Evolutionary conservation across 129 eudicot genomes (phyloP).

Genomic region (Artemisia tridentata): DNA sequence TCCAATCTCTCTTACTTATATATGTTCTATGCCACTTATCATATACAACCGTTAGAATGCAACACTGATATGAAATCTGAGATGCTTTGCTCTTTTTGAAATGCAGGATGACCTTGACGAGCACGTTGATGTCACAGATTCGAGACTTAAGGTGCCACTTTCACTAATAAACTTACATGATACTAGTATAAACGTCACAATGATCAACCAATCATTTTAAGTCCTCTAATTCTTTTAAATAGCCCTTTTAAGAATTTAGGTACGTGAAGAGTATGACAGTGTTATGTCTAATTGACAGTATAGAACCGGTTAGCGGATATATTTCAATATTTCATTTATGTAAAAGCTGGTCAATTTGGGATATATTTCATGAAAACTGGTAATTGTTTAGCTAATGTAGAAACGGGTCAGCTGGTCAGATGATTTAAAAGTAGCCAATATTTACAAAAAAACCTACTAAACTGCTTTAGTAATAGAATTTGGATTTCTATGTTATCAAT

Average conservation of each 20-base stretch:
- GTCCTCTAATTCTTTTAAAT: background rate
- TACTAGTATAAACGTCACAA: background rate
- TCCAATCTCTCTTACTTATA: background rate
- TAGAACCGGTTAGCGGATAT: too few relatives aligned
- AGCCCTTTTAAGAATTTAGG: background rate
- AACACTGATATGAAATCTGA: slow-evolving; percentile 7
- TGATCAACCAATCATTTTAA: background rate
- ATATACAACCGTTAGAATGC: slow-evolving; percentile 3
- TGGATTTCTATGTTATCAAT: background rate
- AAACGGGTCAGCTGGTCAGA: background rate
- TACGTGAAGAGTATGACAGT: background rate
- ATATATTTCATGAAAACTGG: background rate
- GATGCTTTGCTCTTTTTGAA: slow-evolving; percentile 23
- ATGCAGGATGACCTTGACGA: slow-evolving; percentile 84
- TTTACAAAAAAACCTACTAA: background rate
- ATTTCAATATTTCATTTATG: background rate
- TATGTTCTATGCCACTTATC: slow-evolving; percentile 7
- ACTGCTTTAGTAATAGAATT: background rate
- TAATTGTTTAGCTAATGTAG: background rate
- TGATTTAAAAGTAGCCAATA: background rate
- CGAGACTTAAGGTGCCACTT: slow-evolving; percentile 69
- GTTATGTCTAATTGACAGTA: too few relatives aligned
- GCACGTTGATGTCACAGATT: slow-evolving; percentile 77
- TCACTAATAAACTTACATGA: background rate
- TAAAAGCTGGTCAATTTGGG: slow-evolving; percentile 8